These are phyloP conservation scores for Cutaneotrichosporon dermatis DNA, from an alignment of 1,284 basidiomycete genomes.

Conservation along the genomic window DNA sequence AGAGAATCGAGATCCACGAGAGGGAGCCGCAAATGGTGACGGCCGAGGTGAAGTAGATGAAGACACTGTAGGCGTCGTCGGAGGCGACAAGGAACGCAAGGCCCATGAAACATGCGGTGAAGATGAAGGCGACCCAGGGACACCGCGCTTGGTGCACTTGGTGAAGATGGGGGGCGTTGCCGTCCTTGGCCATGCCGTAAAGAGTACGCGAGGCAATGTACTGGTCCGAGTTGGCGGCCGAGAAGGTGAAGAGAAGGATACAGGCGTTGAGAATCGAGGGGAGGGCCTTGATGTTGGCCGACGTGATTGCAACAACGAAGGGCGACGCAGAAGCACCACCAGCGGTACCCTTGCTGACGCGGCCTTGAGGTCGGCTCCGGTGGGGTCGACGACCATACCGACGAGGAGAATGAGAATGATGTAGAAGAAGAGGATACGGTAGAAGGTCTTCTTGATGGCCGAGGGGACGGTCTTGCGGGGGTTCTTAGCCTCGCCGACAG, in stretches of 20 bases:
- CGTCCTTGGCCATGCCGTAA: conserved; percentile 55
- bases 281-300: conserved; percentile 50
- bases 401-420: conserved; percentile 55
- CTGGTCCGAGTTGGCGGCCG: conserved; percentile 56
- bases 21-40: conserved; percentile 66
- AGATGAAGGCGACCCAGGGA: conserved; percentile 48
- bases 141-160: conserved; percentile 45
- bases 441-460: conserved; percentile 56
- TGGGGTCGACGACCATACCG: conserved; percentile 56
- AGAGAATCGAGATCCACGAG: conserved; percentile 67
- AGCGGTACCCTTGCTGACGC: conserved; percentile 52
- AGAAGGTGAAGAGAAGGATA: conserved; percentile 49
- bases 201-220: conserved; percentile 55
- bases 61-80: conserved; percentile 51
- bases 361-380: conserved; percentile 41
- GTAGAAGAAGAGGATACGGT: conserved; percentile 67
- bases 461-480: conserved; percentile 59
- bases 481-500: conserved; percentile 53
- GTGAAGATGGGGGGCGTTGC: conserved; percentile 56
- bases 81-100: conserved; percentile 39
- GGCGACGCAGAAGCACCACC: conserved; percentile 66
- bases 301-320: conserved; percentile 61
- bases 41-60: conserved; percentile 65
- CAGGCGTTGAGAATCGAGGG: conserved; percentile 52
- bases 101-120: conserved; percentile 44